Evolutionary conservation across 371 early-diverging fungal genomes (phyloP).

Genomic region (Massospora cicadina): DNA sequence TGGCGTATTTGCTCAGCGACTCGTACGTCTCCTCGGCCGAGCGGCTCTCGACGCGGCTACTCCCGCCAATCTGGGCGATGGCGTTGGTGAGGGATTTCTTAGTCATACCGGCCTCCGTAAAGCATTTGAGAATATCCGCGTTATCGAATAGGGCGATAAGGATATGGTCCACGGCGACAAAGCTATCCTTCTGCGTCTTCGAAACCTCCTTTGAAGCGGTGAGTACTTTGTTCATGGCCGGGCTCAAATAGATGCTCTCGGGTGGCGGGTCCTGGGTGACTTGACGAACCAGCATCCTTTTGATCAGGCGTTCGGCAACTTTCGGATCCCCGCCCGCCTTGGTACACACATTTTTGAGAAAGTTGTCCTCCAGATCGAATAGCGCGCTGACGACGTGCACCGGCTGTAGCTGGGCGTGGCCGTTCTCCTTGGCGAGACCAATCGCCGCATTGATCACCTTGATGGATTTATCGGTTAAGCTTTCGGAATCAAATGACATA

Average conservation of each 20-base stretch:
- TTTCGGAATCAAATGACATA: no score
- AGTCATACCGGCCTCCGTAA: conserved; percentile 48
- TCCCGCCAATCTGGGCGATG: conserved; percentile 65
- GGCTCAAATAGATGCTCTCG: conserved; percentile 37
- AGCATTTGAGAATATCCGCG: conserved; percentile 29
- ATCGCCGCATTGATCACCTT: conserved; percentile 41
- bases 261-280: conserved; percentile 83
- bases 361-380: conserved; percentile 44
- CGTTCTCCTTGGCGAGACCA: conserved; percentile 54
- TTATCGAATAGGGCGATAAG: conserved; percentile 64
- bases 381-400: conserved; percentile 64
- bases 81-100: conserved; percentile 57
- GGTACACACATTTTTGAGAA: conserved; percentile 49
- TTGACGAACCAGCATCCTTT: conserved; percentile 50
- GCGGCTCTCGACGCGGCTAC: conserved; percentile 60
- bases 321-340: conserved; percentile 68
- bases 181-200: conserved; percentile 70
- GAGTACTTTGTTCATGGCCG: conserved; percentile 40
- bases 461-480: conserved; percentile 83
- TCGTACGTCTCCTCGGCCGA: conserved; percentile 69
- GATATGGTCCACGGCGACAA: conserved; percentile 73
- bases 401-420: conserved; percentile 58
- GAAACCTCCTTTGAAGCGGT: conserved; percentile 48
- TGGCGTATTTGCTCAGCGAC: conserved; percentile 84
- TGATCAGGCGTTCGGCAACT: conserved; percentile 54